These are phyloP conservation scores for Uronychia setigera DNA, from an alignment of 73 alveolate species.

Conservation along the genomic window DNA sequence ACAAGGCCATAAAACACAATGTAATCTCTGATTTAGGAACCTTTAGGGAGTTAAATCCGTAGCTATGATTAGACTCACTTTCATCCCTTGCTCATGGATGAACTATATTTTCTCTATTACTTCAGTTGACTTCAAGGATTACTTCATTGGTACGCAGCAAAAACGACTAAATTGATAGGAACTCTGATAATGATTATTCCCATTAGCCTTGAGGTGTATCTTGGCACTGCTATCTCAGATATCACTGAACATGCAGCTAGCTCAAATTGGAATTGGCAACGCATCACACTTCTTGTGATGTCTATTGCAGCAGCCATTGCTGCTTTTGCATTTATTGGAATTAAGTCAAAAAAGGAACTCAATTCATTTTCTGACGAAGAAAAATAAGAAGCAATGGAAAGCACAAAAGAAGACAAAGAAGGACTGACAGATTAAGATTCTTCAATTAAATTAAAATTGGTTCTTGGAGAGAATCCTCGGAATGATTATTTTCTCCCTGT, in stretches of 20 bases:
- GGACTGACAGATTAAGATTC: too few relatives aligned
- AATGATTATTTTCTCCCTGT: too few relatives aligned
- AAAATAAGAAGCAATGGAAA: too few relatives aligned
- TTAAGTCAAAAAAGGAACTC: not conserved
- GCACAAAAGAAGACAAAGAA: too few relatives aligned
- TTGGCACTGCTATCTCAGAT: not conserved
- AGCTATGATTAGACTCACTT: not conserved
- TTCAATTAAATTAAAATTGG: too few relatives aligned
- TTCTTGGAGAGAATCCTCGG: too few relatives aligned
- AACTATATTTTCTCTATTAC: not conserved
- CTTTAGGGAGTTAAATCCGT: not conserved
- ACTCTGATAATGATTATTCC: not conserved
- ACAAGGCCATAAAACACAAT: not conserved
- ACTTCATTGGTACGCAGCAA: not conserved
- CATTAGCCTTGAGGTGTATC: not conserved
- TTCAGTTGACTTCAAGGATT: not conserved
- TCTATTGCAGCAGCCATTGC: not conserved
- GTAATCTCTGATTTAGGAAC: not conserved
- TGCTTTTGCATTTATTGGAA: not conserved
- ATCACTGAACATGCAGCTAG: not conserved
- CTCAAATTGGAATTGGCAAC: not conserved
- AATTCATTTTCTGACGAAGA: not conserved
- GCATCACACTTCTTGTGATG: not conserved
- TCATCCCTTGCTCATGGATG: conserved; percentile 2
- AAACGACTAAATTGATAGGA: not conserved